Evolutionary conservation across 2,329 filamentous ascomycete genomes (phyloP).

Genomic region (Aspergillus arachidicola): DNA sequence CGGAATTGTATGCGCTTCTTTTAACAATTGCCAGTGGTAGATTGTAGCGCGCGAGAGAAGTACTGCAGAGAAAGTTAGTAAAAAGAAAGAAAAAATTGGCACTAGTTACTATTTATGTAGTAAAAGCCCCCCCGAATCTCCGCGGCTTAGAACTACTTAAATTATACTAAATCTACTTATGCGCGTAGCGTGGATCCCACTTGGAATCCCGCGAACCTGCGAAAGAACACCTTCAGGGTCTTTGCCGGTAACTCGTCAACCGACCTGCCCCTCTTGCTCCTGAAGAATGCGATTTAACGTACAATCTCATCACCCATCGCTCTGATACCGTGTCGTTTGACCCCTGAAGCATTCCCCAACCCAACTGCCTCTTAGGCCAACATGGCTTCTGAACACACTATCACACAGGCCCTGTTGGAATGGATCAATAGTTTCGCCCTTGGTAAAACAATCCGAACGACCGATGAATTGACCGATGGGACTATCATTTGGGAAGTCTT

Average conservation of each 20-base stretch:
- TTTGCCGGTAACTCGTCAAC: background rate
- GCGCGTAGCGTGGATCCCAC: constrained; percentile 14
- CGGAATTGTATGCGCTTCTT: background rate
- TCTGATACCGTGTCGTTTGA: background rate
- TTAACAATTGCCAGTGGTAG: background rate
- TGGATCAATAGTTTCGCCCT: constrained; percentile 52
- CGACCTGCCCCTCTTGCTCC: background rate
- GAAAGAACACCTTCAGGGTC: constrained; percentile 4
- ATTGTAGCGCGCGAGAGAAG: background rate
- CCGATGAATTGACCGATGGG: constrained; percentile 48
- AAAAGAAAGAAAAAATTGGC: background rate
- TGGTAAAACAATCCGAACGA: constrained; percentile 44
- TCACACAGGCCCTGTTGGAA: constrained; percentile 49
- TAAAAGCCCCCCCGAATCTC: background rate
- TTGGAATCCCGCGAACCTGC: constrained; percentile 3
- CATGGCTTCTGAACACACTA: constrained; percentile 50
- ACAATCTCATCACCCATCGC: background rate
- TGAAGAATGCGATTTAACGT: constrained; percentile 7
- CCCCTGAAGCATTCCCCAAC: constrained; percentile 25
- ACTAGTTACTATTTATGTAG: background rate
- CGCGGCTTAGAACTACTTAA: constrained; percentile 7
- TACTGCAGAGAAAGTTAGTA: background rate
- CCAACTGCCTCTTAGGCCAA: constrained; percentile 19
- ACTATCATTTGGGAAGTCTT: constrained; percentile 51
- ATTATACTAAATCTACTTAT: constrained; percentile 4